These are phyloP conservation scores for Hypomyces perniciosus DNA, from an alignment of 2,329 filamentous ascomycete species.

Conservation along the genomic window DNA sequence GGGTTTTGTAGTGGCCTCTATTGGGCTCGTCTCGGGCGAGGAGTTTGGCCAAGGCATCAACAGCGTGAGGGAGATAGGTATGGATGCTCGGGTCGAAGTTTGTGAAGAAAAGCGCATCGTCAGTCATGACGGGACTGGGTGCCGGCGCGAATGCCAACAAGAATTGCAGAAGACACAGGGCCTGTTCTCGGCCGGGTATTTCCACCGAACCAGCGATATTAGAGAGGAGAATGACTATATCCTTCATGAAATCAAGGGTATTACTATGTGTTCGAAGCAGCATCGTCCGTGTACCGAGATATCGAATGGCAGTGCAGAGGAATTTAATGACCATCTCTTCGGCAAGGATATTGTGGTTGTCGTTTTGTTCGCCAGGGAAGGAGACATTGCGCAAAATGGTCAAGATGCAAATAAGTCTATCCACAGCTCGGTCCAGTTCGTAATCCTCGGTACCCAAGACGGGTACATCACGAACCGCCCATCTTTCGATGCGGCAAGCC, in stretches of 20 bases:
- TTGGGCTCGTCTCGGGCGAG: constrained; percentile 93
- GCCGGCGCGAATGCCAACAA: constrained; percentile 83
- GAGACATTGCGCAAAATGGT: constrained; percentile 91
- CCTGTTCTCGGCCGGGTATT: constrained; percentile 80
- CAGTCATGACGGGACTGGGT: constrained; percentile 56
- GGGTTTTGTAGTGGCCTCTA: constrained; percentile 71
- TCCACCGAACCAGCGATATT: constrained; percentile 79
- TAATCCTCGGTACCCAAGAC: constrained; percentile 72
- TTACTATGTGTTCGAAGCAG: constrained; percentile 76
- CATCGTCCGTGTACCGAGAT: constrained; percentile 83
- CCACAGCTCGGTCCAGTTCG: constrained; percentile 78
- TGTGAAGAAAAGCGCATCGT: constrained; percentile 65
- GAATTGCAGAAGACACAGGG: constrained; percentile 79
- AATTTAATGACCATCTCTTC: constrained; percentile 76
- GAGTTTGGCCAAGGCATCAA: constrained; percentile 87
- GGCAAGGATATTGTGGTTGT: constrained; percentile 69
- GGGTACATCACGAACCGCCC: constrained; percentile 64
- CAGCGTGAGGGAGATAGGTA: constrained; percentile 80
- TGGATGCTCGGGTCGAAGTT: constrained; percentile 76
- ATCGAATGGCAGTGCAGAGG: constrained; percentile 74
- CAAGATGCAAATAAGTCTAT: constrained; percentile 82
- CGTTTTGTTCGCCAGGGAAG: constrained; percentile 56
- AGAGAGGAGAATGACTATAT: constrained; percentile 80
- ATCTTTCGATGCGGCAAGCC: constrained; percentile 67
- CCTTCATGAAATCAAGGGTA: constrained; percentile 95